phyloP scores from a whole-genome alignment of 768 basidiomycete species.

The Calocybe cyanea region DNA sequence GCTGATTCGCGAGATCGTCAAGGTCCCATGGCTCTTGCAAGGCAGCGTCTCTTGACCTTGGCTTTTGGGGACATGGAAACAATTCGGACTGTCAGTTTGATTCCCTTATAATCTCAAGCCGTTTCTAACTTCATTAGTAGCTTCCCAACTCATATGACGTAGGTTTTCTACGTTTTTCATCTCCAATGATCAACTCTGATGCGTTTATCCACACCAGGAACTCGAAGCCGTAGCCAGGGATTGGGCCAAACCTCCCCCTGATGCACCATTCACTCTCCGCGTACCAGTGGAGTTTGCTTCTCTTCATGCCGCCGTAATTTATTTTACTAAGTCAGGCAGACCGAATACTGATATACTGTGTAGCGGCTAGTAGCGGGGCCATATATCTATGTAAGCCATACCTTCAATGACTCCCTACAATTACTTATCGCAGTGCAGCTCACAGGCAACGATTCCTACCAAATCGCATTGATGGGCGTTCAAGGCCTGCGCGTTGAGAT shows the following conservation, averaged over 20 bases:
- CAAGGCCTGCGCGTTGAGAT: constrained; percentile 84
- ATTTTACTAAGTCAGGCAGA: background rate
- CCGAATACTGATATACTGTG: background rate
- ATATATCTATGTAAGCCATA: constrained; percentile 69
- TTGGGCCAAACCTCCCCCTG: constrained; percentile 85
- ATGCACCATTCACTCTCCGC: constrained; percentile 69
- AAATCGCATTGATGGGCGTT: constrained; percentile 82
- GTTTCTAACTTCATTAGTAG: constrained; percentile 30
- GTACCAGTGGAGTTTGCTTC: constrained; percentile 88
- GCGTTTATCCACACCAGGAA: constrained; percentile 45
- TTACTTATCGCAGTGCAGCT: constrained; percentile 39
- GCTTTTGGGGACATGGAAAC: constrained; percentile 87
- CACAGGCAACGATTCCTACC: constrained; percentile 82
- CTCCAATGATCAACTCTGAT: background rate
- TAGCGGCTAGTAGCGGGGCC: constrained; percentile 79
- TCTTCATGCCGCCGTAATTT: constrained; percentile 73
- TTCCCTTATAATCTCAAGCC: constrained; percentile 8
- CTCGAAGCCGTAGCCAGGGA: constrained; percentile 76
- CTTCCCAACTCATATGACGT: constrained; percentile 68
- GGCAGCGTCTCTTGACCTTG: constrained; percentile 77
- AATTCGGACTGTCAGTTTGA: constrained; percentile 55
- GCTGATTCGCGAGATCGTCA: constrained; percentile 51
- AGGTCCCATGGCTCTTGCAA: constrained; percentile 63
- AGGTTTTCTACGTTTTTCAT: constrained; percentile 20
- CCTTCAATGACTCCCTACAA: constrained; percentile 1